phyloP scores from a whole-genome alignment of 2,329 filamentous ascomycete genomes.

The Penicillium sp. region DNA sequence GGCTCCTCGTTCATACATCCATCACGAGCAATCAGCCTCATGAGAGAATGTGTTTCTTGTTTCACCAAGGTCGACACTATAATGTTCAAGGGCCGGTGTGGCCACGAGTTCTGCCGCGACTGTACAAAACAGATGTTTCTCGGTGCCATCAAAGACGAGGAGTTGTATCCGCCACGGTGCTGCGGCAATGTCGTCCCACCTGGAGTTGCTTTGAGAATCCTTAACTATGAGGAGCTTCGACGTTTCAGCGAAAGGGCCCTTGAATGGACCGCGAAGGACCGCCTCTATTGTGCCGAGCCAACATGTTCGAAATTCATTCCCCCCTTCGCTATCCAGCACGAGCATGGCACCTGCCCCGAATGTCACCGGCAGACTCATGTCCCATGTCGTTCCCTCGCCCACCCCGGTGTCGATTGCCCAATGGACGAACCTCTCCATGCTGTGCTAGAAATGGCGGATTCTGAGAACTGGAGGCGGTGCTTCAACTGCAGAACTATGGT shows the following conservation, averaged over 20 bases:
- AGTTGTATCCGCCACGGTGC: conserved; percentile 18
- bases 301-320: conserved; percentile 21
- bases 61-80: background rate
- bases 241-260: conserved; percentile 9
- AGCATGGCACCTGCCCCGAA: conserved; percentile 11
- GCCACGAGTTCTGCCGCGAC: background rate
- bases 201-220: conserved; percentile 1
- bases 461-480: conserved; percentile 11
- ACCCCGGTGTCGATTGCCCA: conserved; percentile 16
- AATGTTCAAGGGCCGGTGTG: background rate
- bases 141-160: conserved; percentile 13
- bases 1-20: background rate
- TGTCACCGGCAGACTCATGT: conserved; percentile 16
- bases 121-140: conserved; percentile 14
- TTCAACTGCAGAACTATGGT: conserved; percentile 15
- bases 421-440: conserved; percentile 9
- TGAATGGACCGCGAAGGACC: conserved; percentile 12
- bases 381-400: conserved; percentile 12
- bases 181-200: conserved; percentile 10
- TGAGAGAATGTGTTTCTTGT: conserved; percentile 5
- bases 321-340: conserved; percentile 3
- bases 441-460: conserved; percentile 9
- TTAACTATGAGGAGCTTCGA: conserved; percentile 10
- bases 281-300: conserved; percentile 18
- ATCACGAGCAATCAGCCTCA: background rate